A percentile compares a stretch with the other conserved stretches of the same genome.
Conservation (phyloP, 805 yeast genomes). For the Citeromyces matritensis region DNA sequence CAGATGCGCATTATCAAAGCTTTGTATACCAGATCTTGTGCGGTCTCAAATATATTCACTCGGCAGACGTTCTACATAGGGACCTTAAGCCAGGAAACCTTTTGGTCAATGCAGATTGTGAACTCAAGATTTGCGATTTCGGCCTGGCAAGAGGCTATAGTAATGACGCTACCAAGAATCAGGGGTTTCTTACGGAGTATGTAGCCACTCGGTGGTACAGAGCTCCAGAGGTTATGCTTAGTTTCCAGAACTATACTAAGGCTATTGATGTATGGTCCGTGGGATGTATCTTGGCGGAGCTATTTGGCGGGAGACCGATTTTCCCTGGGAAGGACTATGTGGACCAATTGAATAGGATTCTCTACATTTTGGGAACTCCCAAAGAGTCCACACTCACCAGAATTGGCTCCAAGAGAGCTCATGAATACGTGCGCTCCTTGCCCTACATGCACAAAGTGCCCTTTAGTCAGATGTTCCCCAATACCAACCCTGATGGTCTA, state of each 20-base stretch:
- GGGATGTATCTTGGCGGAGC: conserved; percentile 92
- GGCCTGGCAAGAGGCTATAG: conserved; percentile 91
- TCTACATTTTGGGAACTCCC: conserved; percentile 87
- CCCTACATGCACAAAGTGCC: conserved; percentile 75
- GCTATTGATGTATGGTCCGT: conserved; percentile 98
- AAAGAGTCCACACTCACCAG: conserved; percentile 50
- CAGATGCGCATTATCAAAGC: conserved; percentile 91
- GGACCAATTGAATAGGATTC: conserved; percentile 81
- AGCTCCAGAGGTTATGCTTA: conserved; percentile 95
- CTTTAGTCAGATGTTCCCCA: conserved; percentile 57
- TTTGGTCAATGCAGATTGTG: conserved; percentile 91
- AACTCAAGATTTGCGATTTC: conserved; percentile 89
- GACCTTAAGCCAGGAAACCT: conserved; percentile 92
- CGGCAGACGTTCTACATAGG: conserved; percentile 90
- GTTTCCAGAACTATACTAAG: conserved; percentile 87
- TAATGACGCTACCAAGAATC: conserved; percentile 67
- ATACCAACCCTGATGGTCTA: conserved; percentile 77
- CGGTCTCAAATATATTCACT: conserved; percentile 87
- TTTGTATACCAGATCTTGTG: conserved; percentile 86
- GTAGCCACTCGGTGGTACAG: conserved; percentile 99
- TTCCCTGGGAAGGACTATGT: conserved; percentile 95
- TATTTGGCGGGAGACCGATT: conserved; percentile 79
- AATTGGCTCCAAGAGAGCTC: conserved; percentile 81
- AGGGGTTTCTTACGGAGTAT: conserved; percentile 92
- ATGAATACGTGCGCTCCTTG: conserved; percentile 75